A percentile compares a stretch with the other conserved stretches of the same genome.
Evolutionary conservation across 352 stramenopile species (phyloP).

Genomic region (Lagenidium sp.): DNA sequence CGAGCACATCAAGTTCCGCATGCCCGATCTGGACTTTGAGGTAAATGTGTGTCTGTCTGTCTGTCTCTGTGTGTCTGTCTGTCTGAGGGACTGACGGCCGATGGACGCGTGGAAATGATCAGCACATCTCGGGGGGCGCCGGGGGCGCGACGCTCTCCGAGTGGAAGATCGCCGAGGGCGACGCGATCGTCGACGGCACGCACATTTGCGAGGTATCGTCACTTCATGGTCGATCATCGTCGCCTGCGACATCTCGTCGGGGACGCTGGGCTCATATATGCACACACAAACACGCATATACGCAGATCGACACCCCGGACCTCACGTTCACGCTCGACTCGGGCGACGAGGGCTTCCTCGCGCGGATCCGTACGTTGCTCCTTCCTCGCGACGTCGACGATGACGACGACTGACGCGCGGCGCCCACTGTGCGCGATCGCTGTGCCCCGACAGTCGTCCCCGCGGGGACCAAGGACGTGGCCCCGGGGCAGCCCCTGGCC

Average conservation of each 20-base stretch:
- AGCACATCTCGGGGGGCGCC: slow-evolving; percentile 48
- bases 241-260: not conserved
- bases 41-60: slow-evolving; percentile 18
- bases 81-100: not conserved
- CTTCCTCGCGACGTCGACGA: too few relatives aligned
- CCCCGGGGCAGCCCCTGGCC: slow-evolving; percentile 56
- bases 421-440: too few relatives aligned
- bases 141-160: slow-evolving; percentile 60
- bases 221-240: too few relatives aligned
- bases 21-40: slow-evolving; percentile 82
- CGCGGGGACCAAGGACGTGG: slow-evolving; percentile 40
- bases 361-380: slow-evolving; percentile 46
- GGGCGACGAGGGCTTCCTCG: slow-evolving; percentile 73
- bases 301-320: slow-evolving; percentile 79
- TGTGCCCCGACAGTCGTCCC: slow-evolving; percentile 40
- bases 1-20: slow-evolving; percentile 80
- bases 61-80: not conserved
- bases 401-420: too few relatives aligned
- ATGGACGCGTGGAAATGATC: slow-evolving; percentile 1
- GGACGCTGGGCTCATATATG: not conserved
- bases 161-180: slow-evolving; percentile 62
- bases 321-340: slow-evolving; percentile 71
- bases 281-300: too few relatives aligned
- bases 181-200: slow-evolving; percentile 48
- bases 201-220: slow-evolving; percentile 63